phyloP scores from a whole-genome alignment of 768 basidiomycete genomes.

The Phanerodontia chrysosporium region DNA sequence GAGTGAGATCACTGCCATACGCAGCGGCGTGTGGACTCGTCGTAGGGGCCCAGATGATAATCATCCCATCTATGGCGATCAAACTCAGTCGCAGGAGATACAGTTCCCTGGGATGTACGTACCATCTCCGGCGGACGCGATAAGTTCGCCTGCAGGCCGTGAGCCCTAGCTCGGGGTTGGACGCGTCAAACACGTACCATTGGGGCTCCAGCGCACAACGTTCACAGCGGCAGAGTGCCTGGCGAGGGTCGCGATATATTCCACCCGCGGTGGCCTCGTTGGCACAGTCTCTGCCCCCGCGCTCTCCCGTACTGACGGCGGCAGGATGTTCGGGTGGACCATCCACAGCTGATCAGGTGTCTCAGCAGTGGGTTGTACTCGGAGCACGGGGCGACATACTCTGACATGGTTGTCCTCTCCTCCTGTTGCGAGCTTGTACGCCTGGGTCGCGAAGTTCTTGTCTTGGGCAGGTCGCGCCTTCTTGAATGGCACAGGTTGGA shows the following conservation, averaged over 20 bases:
- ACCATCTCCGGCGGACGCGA: conserved; percentile 99
- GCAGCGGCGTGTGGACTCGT: conserved; percentile 62
- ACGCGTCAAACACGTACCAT: conserved; percentile 49
- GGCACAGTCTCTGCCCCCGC: conserved; percentile 31
- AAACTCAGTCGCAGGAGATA: conserved; percentile 5
- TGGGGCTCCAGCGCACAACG: conserved; percentile 93
- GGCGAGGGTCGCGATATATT: conserved; percentile 91
- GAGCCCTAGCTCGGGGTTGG: not conserved
- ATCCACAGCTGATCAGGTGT: conserved; percentile 72
- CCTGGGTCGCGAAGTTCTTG: conserved; percentile 57
- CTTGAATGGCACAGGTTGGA: conserved; percentile 81
- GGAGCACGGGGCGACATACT: conserved; percentile 48
- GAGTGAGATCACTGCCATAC: conserved; percentile 78
- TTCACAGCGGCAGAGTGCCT: conserved; percentile 95
- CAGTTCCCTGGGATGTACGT: conserved; percentile 25
- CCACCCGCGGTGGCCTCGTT: conserved; percentile 77
- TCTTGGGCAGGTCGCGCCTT: conserved; percentile 66
- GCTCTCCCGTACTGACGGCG: conserved; percentile 49
- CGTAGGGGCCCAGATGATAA: conserved; percentile 91
- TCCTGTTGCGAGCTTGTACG: conserved; percentile 90
- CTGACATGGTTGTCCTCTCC: conserved; percentile 97
- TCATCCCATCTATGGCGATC: conserved; percentile 77
- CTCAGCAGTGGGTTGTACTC: not conserved
- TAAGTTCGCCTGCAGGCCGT: conserved; percentile 63
- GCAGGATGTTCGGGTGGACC: conserved; percentile 87